A percentile compares a stretch with the other conserved stretches of the same genome.
Conservation (phyloP, 2,329 filamentous ascomycete species). For the Tolypocladium sp. region DNA sequence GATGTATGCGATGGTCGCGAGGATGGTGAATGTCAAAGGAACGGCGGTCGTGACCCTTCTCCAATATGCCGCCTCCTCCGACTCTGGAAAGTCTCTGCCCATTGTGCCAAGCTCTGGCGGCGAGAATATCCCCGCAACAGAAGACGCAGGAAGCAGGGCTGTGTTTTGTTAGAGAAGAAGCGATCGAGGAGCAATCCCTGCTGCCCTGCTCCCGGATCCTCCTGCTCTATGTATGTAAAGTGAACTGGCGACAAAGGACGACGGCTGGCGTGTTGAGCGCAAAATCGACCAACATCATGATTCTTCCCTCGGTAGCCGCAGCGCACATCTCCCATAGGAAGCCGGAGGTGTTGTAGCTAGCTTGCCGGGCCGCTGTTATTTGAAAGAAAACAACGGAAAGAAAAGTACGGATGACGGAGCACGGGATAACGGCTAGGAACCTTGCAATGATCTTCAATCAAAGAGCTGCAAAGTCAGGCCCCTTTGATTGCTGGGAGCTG, state of each 20-base stretch:
- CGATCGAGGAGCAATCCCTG: not conserved
- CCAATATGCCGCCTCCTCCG: constrained; percentile 1
- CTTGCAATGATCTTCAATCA: too few species aligned
- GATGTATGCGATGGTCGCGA: constrained; percentile 2
- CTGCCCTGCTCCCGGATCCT: not conserved
- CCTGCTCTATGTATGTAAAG: not conserved
- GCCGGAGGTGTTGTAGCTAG: not conserved
- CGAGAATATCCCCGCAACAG: not conserved
- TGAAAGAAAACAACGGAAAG: too few species aligned
- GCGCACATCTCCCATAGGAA: not conserved
- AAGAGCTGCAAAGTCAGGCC: too few species aligned
- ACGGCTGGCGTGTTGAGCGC: not conserved
- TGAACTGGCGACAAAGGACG: not conserved
- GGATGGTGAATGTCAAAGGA: constrained; percentile 2
- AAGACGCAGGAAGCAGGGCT: not conserved
- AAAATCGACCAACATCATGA: not conserved
- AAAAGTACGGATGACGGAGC: too few species aligned
- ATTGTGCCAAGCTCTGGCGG: not conserved
- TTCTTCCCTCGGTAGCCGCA: not conserved
- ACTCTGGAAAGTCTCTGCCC: not conserved
- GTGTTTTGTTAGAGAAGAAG: not conserved
- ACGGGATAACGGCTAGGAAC: too few species aligned
- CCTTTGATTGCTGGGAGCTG: too few species aligned
- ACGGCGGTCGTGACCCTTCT: constrained; percentile 1
- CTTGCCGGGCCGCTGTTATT: not conserved